Conservation (phyloP, 2,329 filamentous ascomycete species). For the Fusarium albosuccineum region DNA sequence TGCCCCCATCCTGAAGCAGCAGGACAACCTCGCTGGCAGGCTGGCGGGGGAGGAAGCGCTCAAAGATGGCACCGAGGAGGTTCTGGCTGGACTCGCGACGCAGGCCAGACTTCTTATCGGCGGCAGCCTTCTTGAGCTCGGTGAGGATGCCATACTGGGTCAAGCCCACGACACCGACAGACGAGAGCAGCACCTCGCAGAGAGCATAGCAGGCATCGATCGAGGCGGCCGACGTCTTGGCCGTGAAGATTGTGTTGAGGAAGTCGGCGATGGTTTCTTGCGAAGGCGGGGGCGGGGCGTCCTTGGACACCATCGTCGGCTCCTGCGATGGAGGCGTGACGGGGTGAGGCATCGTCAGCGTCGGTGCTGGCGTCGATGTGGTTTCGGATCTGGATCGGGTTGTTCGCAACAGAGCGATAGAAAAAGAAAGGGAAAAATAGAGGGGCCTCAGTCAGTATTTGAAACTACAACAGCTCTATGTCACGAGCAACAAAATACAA, state of each 20-base stretch:
- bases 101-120: slow-evolving; percentile 92
- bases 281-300: slow-evolving; percentile 69
- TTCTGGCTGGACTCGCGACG: slow-evolving; percentile 94
- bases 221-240: slow-evolving; percentile 76
- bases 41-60: slow-evolving; percentile 84
- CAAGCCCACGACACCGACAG: slow-evolving; percentile 67
- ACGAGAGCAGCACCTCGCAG: slow-evolving; percentile 69
- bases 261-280: slow-evolving; percentile 75
- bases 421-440: neutral
- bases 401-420: neutral
- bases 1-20: slow-evolving; percentile 81
- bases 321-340: slow-evolving; percentile 58
- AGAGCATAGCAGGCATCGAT: slow-evolving; percentile 73
- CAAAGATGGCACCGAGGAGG: slow-evolving; percentile 91
- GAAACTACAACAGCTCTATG: slow-evolving; percentile 4
- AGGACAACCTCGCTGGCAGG: slow-evolving; percentile 85
- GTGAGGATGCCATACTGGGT: slow-evolving; percentile 66
- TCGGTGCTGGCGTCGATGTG: slow-evolving; percentile 19
- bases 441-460: slow-evolving; percentile 39
- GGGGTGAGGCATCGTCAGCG: slow-evolving; percentile 61
- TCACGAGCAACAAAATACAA: slow-evolving; percentile 30
- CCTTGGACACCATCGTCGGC: slow-evolving; percentile 59
- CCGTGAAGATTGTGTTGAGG: slow-evolving; percentile 76
- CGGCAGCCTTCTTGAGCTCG: slow-evolving; percentile 78
- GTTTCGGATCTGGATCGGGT: neutral